Percentiles rank a stretch among this genome's conserved stretches.
Conservation (phyloP, 116 monocot species). For the Zostera marina region DNA sequence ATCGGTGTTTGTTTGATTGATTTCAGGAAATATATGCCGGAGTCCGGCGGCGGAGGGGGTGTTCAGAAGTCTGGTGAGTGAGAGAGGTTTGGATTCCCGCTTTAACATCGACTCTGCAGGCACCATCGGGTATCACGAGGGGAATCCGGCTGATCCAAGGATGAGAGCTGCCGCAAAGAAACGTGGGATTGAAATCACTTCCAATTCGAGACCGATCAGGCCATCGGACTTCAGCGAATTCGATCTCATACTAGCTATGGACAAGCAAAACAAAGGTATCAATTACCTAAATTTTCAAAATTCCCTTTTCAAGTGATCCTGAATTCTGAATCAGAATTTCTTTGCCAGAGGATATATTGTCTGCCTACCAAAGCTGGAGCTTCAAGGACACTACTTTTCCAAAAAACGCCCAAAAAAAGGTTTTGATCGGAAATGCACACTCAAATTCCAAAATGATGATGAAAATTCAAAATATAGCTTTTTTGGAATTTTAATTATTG, state of each 20-base stretch:
- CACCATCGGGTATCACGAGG: slow-evolving; percentile 92
- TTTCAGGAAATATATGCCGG: slow-evolving; percentile 63
- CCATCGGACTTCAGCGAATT: slow-evolving; percentile 92
- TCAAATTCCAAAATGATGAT: too few species aligned
- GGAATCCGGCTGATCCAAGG: slow-evolving; percentile 63
- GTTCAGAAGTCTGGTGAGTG: slow-evolving; percentile 45
- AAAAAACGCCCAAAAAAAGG: slow-evolving; percentile 54
- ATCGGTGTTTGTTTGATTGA: slow-evolving; percentile 7
- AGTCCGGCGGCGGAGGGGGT: slow-evolving; percentile 97
- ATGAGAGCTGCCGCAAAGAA: slow-evolving; percentile 66
- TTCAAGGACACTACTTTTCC: slow-evolving; percentile 66
- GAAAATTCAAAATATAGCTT: too few species aligned
- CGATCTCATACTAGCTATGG: slow-evolving; percentile 93
- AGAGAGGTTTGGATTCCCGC: slow-evolving; percentile 48
- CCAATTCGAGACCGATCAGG: slow-evolving; percentile 64
- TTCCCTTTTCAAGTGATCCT: background rate
- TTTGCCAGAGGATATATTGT: slow-evolving; percentile 66
- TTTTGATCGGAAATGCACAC: slow-evolving; percentile 1
- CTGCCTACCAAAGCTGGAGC: slow-evolving; percentile 75
- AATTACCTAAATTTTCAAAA: background rate
- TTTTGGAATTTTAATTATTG: too few species aligned
- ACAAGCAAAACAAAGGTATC: slow-evolving; percentile 76
- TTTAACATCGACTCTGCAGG: slow-evolving; percentile 92
- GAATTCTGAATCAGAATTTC: background rate
- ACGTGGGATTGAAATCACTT: slow-evolving; percentile 78